Evolutionary conservation across 2,329 filamentous ascomycete species (phyloP).

Genomic region (Parasarocladium wereldwijsianum): DNA sequence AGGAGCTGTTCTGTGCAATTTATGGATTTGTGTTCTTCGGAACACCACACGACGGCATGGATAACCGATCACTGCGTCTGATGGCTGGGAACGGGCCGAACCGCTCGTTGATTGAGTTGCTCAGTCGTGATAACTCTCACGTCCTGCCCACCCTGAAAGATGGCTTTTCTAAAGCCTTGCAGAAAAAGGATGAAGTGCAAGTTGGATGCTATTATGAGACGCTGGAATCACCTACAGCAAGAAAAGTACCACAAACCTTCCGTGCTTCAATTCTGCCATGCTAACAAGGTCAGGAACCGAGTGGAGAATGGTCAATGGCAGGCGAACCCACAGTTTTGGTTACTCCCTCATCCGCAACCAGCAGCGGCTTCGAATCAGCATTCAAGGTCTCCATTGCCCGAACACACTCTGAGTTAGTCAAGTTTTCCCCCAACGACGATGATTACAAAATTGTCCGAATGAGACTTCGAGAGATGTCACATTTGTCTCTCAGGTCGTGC

Average conservation of each 20-base stretch:
- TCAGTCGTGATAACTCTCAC: conserved; percentile 5
- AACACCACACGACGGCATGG: conserved; percentile 7
- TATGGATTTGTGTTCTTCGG: conserved; percentile 7
- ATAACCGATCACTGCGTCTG: conserved; percentile 4
- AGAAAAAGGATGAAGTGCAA: conserved; percentile 7
- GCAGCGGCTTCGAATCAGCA: conserved; percentile 9
- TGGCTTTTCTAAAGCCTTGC: conserved; percentile 6
- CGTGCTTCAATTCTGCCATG: background rate
- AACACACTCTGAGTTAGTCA: conserved; percentile 11
- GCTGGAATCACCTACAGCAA: conserved; percentile 10
- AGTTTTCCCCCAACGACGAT: conserved; percentile 10
- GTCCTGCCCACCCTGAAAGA: conserved; percentile 4
- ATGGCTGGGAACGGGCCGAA: conserved; percentile 7
- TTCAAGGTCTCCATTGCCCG: conserved; percentile 10
- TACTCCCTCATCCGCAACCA: conserved; percentile 11
- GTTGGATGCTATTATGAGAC: conserved; percentile 14
- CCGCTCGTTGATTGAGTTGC: conserved; percentile 5
- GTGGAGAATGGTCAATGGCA: conserved; percentile 11
- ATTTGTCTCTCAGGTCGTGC: too few relatives aligned
- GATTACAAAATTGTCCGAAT: conserved; percentile 5
- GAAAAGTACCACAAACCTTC: conserved; percentile 5
- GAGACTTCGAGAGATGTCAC: background rate
- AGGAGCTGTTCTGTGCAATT: background rate
- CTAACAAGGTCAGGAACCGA: conserved; percentile 7
- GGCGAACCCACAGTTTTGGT: conserved; percentile 10